These are phyloP conservation scores for Metschnikowia cerradonensis DNA, from an alignment of 805 yeast genomes.

Conservation along the genomic window DNA sequence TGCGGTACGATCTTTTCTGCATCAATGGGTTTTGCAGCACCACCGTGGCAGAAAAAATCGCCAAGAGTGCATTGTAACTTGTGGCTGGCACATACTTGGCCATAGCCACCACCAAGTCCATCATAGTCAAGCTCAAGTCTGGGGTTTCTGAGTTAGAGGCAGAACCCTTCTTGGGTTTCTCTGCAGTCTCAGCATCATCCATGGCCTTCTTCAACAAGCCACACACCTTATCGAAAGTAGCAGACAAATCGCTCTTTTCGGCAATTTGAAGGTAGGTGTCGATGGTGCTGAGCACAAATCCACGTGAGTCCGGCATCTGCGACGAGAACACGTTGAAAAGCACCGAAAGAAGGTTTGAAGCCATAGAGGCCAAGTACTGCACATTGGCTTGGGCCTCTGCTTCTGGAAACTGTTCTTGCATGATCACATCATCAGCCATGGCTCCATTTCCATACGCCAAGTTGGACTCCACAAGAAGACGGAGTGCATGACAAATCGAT, in stretches of 20 bases:
- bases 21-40: constrained; percentile 55
- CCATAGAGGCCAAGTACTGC: constrained; percentile 57
- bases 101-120: constrained; percentile 88
- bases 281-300: constrained; percentile 80
- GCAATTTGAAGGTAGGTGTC: constrained; percentile 74
- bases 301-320: constrained; percentile 78
- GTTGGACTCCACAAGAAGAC: constrained; percentile 74
- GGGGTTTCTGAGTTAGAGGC: constrained; percentile 27
- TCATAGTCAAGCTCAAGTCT: constrained; percentile 72
- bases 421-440: constrained; percentile 48
- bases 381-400: constrained; percentile 53
- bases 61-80: constrained; percentile 67
- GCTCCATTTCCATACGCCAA: constrained; percentile 59
- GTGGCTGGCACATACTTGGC: constrained; percentile 73
- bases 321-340: constrained; percentile 91
- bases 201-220: constrained; percentile 69
- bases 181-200: constrained; percentile 35
- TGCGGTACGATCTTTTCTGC: constrained; percentile 88
- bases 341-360: constrained; percentile 78
- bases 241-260: constrained; percentile 58
- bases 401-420: constrained; percentile 59
- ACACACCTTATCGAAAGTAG: constrained; percentile 83
- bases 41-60: constrained; percentile 73
- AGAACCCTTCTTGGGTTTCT: constrained; percentile 16
- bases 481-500: constrained; percentile 77